phyloP scores from a whole-genome alignment of 2,329 filamentous ascomycete genomes.

The Claviceps maximensis region DNA sequence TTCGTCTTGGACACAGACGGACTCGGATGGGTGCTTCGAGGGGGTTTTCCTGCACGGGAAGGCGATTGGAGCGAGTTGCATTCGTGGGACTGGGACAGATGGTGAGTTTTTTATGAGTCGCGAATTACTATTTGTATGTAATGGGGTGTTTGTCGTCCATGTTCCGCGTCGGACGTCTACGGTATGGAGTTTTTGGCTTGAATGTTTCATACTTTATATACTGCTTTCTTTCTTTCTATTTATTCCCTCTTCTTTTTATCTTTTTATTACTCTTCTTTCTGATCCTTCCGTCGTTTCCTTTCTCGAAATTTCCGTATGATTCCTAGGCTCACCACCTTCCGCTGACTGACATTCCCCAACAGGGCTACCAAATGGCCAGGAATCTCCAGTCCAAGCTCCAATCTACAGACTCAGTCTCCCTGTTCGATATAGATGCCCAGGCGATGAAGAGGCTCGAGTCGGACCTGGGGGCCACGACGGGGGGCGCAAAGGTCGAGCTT shows the following conservation, averaged over 20 bases:
- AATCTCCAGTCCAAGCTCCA: conserved; percentile 45
- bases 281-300: not conserved
- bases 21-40: too few species aligned
- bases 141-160: too few species aligned
- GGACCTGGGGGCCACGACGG: conserved; percentile 31
- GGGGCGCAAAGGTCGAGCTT: conserved; percentile 33
- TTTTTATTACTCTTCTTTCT: not conserved
- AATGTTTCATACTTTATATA: not conserved
- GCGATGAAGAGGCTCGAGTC: conserved; percentile 32
- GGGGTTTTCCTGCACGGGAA: conserved; percentile 35
- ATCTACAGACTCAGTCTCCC: conserved; percentile 34
- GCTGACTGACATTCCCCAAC: not conserved
- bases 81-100: conserved; percentile 50
- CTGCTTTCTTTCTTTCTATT: not conserved
- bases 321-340: too few species aligned
- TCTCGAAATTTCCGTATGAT: too few species aligned
- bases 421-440: conserved; percentile 44
- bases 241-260: too few species aligned
- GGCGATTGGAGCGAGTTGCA: conserved; percentile 38
- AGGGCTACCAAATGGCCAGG: conserved; percentile 52
- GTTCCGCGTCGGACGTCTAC: too few species aligned
- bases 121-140: too few species aligned
- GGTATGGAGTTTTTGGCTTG: too few species aligned
- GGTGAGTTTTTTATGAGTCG: too few species aligned
- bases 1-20: too few species aligned